Base-by-base conservation (phyloP, 1,284 basidiomycete species). In the Fomitiporia mediterranea region DNA sequence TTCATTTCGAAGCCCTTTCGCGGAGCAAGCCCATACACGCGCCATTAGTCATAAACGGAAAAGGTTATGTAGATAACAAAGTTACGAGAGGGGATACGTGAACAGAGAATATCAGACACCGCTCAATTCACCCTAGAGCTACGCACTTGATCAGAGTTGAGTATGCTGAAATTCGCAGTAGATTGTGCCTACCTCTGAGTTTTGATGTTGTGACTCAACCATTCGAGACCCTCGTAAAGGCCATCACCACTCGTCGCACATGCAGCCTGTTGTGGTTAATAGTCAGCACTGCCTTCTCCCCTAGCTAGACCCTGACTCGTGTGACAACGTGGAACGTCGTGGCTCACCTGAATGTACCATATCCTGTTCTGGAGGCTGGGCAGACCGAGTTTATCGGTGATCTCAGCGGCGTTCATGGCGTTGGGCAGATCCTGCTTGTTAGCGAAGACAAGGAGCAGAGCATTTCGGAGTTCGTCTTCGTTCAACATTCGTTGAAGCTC, bases 401-500 rank as follows among this genome's bases (percentile, higher is more conserved):
- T 98, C 76, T 99, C 97, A 63, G 97, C 93, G 37, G 97, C 96
- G 73, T 96, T 98, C 96, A 99, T 99, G 62, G 97, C 97, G 72
- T 98, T 97, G 64, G 95, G 95, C 66, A 98, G 77, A 84, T 98
- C 95, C 75, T 98, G 95, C 79, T 98, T 98, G 86, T 99, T 98
- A 72, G 95, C 95, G 68, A 97, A 99, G 67, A 99, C 97, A 64
- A 99, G 87, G 66, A 99, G 86, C 67, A 98, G 89, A 51, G 97
- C 97, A 73, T 99, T 94, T 63, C 96, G 91, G 65, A 99, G 89
- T 78, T 99, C 97, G 70, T 99, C 96, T 76, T 99, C 97, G 76
- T 98, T 98, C 73, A 99, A 79, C 95, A 99, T 99, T 70, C 96
- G 90, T 75, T 99, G 97, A 59, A 99, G 84, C 77, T 99, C 97